Evolutionary conservation across 2,329 filamentous ascomycete species (phyloP), one percentile per base, ranked within the genome.

Genomic region (Arthrobotrys sphaeroides): DNA sequence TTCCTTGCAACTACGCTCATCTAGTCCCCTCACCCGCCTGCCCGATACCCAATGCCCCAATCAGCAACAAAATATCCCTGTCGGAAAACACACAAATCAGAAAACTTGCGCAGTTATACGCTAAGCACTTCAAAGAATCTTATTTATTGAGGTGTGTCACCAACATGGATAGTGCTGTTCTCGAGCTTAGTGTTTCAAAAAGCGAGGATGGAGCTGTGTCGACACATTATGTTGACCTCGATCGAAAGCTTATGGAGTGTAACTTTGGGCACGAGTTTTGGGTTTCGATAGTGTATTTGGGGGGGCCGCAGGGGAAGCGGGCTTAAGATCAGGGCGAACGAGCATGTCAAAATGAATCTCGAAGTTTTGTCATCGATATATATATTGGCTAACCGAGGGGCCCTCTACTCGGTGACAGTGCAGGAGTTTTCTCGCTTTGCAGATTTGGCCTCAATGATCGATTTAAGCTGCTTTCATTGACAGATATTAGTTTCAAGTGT

Each of bases 221-320:
- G 5, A 33, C 10, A 5, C 26, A 45, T 24, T n/a, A 42, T 5
- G n/a, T 75, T 13, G 47, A 64, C 0, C 42, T 33, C 2, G 72
- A 75, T 1, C 13, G 13, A 13, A 69, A 40, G 13, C 33, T 75
- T 3, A 55, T 43, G n/a, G 72, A 75, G 1, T 60, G 28, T 18
- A 20, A 60, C 9, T 43, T 75, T 51, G 57, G 33, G 7, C 31
- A 13, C 3, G 64, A 68, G 6, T 65, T 75, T 45, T 75, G 72
- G 72, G 22, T 75, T 28, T 74, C 70, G 9, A 55, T 74, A 12
- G 4, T n/a, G 7, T 67, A 59, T 40, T 9, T 26, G 2, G 22
- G n/a, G n/a, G n/a, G 33, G 13, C 20, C 31, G 4, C 31, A 33
- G 33, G 51, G 36, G 9, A 66, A 36, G 4, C 28, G 26, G 22